Evolutionary conservation across 2,329 filamentous ascomycete genomes (phyloP), one percentile per base, ranked within the genome.

Genomic region (Emergomyces africanus): DNA sequence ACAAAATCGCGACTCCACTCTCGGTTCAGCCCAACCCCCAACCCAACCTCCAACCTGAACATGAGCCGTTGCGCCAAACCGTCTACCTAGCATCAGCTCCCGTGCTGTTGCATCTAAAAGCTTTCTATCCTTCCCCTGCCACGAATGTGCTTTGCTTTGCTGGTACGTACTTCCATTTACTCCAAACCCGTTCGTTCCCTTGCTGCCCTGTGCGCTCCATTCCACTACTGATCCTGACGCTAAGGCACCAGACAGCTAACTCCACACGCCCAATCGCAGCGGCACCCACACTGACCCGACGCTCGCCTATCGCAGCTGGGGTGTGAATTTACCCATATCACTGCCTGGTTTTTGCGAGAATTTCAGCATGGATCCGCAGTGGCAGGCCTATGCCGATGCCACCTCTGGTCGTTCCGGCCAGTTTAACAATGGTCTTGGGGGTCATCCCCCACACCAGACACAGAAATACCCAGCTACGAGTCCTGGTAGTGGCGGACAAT

Each of bases 381-480:
- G 84, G 85, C 83, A 85, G 76, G 73, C 80, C 64, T 89, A 88
- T 74, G 76, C 81, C 71, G 85, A 88, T 73, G 77, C 71, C 64
- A 66, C 84, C 71, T 74, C 80, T 68, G 80, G 79, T 69, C 80
- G 81, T 71, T 79, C 84, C 69, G 80, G 82, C 75, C 82, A 85
- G 75, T 86, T 84, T 72, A 84, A 83, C 73, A 79, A 79, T 71
- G 74, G 74, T 64, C 70, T 74, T 66, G 72, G 74, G 60, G 71
- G 72, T 60, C 78, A 79, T 70, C 75, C 79, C 64, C 75, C 77
- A 65, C 73, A 78, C 64, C 64, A 73, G 63, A 72, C 76, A 68
- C 76, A 81, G 66, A 80, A 80, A 70, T 74, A 73, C 67, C 67
- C 69, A 63, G 68, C 67, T 61, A 30, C 33, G n/a, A 39, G 35